Base-by-base conservation (phyloP, 2,329 filamentous ascomycete species). In the Ascocoryne sarcoides region DNA sequence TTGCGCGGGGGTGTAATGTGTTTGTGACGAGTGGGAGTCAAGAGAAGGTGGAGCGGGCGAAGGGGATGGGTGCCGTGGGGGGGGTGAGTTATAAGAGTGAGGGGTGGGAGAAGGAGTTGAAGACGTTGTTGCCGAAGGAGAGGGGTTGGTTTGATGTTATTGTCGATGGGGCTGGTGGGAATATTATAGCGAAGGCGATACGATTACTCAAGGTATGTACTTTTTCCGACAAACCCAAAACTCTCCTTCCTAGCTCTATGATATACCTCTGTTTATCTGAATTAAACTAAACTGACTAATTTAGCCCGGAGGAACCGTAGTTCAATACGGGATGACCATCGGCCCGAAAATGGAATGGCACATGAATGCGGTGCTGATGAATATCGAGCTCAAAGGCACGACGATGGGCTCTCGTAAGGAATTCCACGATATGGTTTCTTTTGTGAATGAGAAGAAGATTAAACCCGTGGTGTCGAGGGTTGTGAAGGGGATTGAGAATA, bases 361-460 rank as follows among this genome's bases (percentile, higher is more conserved):
- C 10, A 95, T 95, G 84, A 64, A 70, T 45, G 88, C 88, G 0
- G 83, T 92, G 10, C 63, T 96, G 45, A 84, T 82, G 62, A 95
- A 96, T 56, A 75, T 95, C 39, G 90, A 96, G 52, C 71, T 96
- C 19, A 75, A 75, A 36, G 90, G 92, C 14, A 80, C 76, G 10
- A 95, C 89, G 0, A 95, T 96, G 89, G 90, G 90, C 1, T 94
- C 86, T 19, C 73, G 84, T 32, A 79, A 76, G 57, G 92, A 96
- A 64, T 96, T 95, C 57, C 69, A 69, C n/a, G 85, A 92, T 16
- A 95, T 96, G 87, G 71, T 95, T 4, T 70, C 73, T 1, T 95
- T 95, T 64, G 83, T 95, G 26, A 70, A 70, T 10, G 65, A 79
- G 48, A 77, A 86, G 49, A 74, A 81, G 56, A 79, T 95, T 45